Evolutionary conservation across 108 stramenopile species (phyloP).

Genomic region (Mediolabrus comicus): DNA sequence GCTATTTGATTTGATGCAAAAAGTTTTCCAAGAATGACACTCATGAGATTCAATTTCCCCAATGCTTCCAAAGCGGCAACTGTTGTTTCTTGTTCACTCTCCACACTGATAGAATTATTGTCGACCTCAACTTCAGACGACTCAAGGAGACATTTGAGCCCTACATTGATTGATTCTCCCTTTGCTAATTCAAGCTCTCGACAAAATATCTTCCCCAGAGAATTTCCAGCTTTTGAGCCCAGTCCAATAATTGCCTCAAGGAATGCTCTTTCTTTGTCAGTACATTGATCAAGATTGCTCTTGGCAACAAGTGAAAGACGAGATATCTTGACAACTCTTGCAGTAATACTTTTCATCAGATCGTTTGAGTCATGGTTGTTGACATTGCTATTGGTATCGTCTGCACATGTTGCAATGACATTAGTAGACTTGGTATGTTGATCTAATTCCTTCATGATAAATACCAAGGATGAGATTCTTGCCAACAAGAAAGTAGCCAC

Average conservation of each 20-base stretch:
- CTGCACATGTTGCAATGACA: not conserved
- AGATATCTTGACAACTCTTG: not conserved
- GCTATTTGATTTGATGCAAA: not conserved
- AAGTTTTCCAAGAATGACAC: constrained; percentile 12
- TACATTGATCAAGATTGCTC: not conserved
- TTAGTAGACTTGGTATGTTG: not conserved
- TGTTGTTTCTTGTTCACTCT: not conserved
- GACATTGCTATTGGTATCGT: not conserved
- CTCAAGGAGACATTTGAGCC: not conserved
- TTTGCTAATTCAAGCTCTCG: not conserved
- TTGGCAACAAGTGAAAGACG: not conserved
- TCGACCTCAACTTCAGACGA: not conserved
- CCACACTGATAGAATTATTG: not conserved
- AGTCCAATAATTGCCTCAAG: not conserved
- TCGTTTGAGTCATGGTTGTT: not conserved
- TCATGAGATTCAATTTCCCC: constrained; percentile 24
- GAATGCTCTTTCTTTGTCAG: not conserved
- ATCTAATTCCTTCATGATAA: constrained; percentile 8
- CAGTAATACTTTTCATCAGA: not conserved
- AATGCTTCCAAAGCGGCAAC: not conserved
- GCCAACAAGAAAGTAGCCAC: constrained; percentile 15
- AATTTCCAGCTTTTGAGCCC: not conserved
- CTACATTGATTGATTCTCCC: not conserved
- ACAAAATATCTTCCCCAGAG: not conserved
- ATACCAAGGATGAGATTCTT: constrained; percentile 12